Conservation (phyloP, 1,284 basidiomycete species). For the Pascua guehoae region DNA sequence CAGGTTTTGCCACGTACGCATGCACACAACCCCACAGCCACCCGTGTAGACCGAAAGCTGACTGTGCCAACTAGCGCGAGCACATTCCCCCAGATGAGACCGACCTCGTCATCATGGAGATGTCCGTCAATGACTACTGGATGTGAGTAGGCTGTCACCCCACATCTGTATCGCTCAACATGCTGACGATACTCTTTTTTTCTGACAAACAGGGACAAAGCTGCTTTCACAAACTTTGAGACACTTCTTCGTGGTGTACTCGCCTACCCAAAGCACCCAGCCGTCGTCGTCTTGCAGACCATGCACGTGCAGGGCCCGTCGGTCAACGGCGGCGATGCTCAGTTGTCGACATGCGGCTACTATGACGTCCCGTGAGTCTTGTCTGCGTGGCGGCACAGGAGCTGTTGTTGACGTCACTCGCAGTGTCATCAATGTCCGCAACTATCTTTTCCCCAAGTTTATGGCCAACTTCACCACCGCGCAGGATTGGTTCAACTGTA, state of each 20-base stretch:
- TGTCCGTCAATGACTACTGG: background rate
- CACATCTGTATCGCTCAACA: no score
- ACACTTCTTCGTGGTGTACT: constrained; percentile 1
- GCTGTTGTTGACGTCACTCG: background rate
- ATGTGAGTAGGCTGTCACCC: background rate
- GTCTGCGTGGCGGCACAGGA: background rate
- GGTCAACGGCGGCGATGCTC: background rate
- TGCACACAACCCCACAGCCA: background rate
- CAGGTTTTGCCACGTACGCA: constrained; percentile 5
- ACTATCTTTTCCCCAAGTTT: constrained; percentile 2
- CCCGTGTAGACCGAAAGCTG: background rate
- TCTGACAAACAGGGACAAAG: background rate
- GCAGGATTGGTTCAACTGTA: constrained; percentile 2
- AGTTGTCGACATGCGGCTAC: background rate
- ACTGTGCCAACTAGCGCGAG: background rate
- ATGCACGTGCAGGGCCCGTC: background rate
- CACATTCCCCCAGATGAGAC: background rate
- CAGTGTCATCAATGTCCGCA: constrained; percentile 3
- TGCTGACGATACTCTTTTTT: background rate
- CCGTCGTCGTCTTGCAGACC: constrained; percentile 1
- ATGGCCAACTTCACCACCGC: background rate
- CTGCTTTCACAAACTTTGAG: constrained; percentile 4
- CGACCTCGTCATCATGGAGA: constrained; percentile 4
- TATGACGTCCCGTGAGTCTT: constrained; percentile 4
- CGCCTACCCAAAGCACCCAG: constrained; percentile 1